phyloP scores from a whole-genome alignment of 306 rosid species.

The Prunus mira region DNA sequence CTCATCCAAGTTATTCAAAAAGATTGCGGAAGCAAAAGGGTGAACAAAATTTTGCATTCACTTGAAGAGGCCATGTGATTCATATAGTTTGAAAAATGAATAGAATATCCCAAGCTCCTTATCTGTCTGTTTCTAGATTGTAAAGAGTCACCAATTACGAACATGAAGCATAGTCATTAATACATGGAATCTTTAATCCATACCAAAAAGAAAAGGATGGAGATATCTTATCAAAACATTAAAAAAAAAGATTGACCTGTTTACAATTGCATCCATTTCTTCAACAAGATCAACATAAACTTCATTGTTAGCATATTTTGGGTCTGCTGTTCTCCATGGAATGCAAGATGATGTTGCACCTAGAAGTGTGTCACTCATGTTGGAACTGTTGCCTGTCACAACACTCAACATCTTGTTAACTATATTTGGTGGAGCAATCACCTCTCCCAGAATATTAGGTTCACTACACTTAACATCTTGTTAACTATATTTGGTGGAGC shows the following conservation, averaged over 20 bases:
- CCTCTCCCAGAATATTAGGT: constrained; percentile 81
- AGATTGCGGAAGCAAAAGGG: not conserved
- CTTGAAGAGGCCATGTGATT: not conserved
- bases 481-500: too few species aligned
- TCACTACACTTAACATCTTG: constrained; percentile 19
- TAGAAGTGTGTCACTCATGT: constrained; percentile 83
- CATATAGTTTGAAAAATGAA: not conserved
- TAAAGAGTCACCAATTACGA: not conserved
- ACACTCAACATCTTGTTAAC: constrained; percentile 89
- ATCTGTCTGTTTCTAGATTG: not conserved
- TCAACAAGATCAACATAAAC: constrained; percentile 88
- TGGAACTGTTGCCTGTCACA: constrained; percentile 88
- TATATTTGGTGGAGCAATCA: constrained; percentile 92
- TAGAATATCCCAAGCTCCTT: not conserved
- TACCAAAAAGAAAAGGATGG: not conserved
- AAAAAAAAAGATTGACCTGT: constrained; percentile 38
- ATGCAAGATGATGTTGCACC: constrained; percentile 72
- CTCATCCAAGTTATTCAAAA: constrained; percentile 6
- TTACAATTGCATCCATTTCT: constrained; percentile 82
- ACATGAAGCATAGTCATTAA: not conserved
- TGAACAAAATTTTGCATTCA: not conserved
- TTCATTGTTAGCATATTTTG: constrained; percentile 78
- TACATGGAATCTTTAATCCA: not conserved
- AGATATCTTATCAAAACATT: not conserved
- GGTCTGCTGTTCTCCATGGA: constrained; percentile 80